These are phyloP conservation scores for Boletus subluridellus DNA, from an alignment of 1,284 basidiomycete species.

Conservation along the genomic window DNA sequence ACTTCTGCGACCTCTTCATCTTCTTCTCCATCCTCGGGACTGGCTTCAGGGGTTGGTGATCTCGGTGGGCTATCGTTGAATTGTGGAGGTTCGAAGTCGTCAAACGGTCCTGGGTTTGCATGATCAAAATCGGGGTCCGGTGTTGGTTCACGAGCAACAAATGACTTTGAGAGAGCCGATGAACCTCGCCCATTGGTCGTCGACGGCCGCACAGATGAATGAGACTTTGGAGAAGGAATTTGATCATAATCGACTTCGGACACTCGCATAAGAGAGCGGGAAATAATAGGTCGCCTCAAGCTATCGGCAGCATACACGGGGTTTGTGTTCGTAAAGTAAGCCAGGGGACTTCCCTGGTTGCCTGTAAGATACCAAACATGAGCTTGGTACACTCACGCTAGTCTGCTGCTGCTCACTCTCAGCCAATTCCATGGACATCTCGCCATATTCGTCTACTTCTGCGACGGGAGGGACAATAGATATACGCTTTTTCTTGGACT, in stretches of 20 bases:
- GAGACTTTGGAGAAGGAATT: slow-evolving; percentile 60
- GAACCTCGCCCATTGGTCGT: slow-evolving; percentile 41
- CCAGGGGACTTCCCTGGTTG: slow-evolving; percentile 45
- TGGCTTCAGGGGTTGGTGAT: slow-evolving; percentile 38
- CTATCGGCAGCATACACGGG: slow-evolving; percentile 45
- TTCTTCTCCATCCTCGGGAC: slow-evolving; percentile 46
- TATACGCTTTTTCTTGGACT: slow-evolving; percentile 45
- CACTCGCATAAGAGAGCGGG: slow-evolving; percentile 49
- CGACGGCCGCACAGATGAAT: slow-evolving; percentile 38
- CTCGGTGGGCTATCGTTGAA: slow-evolving; percentile 34
- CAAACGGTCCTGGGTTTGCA: slow-evolving; percentile 15
- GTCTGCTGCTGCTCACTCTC: slow-evolving; percentile 41
- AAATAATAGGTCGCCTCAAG: slow-evolving; percentile 46
- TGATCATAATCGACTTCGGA: slow-evolving; percentile 63
- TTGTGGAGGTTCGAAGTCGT: slow-evolving; percentile 37
- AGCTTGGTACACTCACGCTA: slow-evolving; percentile 1
- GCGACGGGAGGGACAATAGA: slow-evolving; percentile 37
- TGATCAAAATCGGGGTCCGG: slow-evolving; percentile 29
- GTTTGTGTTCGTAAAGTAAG: slow-evolving; percentile 53
- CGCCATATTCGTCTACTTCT: slow-evolving; percentile 57
- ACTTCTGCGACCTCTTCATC: slow-evolving; percentile 34
- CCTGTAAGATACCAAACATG: slow-evolving; percentile 12
- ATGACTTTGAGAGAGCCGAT: slow-evolving; percentile 46
- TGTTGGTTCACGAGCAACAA: slow-evolving; percentile 30
- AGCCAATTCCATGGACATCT: slow-evolving; percentile 69